phyloP scores from a whole-genome alignment of 108 stramenopile genomes.

The Fragilariopsis cylindrus region DNA sequence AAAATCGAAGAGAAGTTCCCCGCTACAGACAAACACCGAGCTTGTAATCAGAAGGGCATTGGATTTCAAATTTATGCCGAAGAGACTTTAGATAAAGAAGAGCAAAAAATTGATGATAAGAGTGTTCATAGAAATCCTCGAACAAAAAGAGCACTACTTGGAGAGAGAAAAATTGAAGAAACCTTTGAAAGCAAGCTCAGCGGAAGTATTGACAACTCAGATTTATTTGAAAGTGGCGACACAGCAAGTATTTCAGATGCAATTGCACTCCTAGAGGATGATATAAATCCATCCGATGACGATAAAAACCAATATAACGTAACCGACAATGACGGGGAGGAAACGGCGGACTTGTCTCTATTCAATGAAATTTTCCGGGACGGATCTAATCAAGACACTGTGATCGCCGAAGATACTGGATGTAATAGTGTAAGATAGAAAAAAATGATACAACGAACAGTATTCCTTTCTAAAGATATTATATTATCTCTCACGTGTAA shows the following conservation, averaged over 20 bases:
- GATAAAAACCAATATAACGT: not conserved
- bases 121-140: too few species aligned
- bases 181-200: not conserved
- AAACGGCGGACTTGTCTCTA: constrained; percentile 58
- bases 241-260: not conserved
- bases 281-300: not conserved
- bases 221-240: not conserved
- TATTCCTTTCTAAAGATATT: not conserved
- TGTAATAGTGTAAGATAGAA: constrained; percentile 30
- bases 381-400: constrained; percentile 18
- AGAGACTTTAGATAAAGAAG: not conserved
- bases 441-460: constrained; percentile 4
- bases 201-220: too few species aligned
- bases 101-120: not conserved
- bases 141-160: too few species aligned
- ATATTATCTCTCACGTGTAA: not conserved
- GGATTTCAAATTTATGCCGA: constrained; percentile 23
- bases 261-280: constrained; percentile 22
- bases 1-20: not conserved
- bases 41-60: not conserved
- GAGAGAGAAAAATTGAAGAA: not conserved
- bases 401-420: constrained; percentile 21
- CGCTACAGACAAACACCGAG: not conserved
- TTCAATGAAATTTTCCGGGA: constrained; percentile 50
- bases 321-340: constrained; percentile 30